Evolutionary conservation across 176 grass and related monocot species (phyloP).

Genomic region (Themeda triandra): DNA sequence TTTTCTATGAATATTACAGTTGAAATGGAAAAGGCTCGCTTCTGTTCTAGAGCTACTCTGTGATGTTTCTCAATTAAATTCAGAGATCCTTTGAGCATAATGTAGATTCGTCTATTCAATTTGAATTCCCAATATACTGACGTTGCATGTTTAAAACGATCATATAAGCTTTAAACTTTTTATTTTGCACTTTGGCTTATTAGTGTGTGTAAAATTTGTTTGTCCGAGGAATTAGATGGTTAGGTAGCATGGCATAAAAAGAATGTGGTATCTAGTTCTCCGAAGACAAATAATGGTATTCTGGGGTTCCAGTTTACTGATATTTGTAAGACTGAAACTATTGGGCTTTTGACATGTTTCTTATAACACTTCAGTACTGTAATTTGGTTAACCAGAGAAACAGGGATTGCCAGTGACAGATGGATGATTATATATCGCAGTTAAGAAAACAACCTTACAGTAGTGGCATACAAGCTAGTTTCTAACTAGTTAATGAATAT

Average conservation of each 20-base stretch:
- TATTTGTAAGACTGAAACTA: constrained; percentile 14
- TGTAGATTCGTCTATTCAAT: not conserved
- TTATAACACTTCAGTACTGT: not conserved
- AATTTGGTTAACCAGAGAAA: not conserved
- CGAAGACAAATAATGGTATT: not conserved
- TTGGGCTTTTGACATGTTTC: not conserved
- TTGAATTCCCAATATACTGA: not conserved
- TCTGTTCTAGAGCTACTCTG: not conserved
- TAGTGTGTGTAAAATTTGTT: not conserved
- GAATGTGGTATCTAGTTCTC: not conserved
- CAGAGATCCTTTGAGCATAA: not conserved
- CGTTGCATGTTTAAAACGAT: not conserved
- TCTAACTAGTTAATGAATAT: not conserved
- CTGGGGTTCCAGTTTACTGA: not conserved
- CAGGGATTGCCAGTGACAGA: too few species aligned
- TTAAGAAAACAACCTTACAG: not conserved
- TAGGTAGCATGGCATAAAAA: not conserved
- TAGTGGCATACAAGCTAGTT: not conserved
- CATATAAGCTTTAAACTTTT: not conserved
- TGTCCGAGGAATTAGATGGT: not conserved
- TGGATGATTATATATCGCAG: too few species aligned
- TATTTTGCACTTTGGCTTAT: not conserved
- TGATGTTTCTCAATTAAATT: not conserved
- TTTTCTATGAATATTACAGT: not conserved
- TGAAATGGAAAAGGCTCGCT: not conserved